phyloP scores from a whole-genome alignment of 2,329 filamentous ascomycete species.

The Magnaporthales sp. region DNA sequence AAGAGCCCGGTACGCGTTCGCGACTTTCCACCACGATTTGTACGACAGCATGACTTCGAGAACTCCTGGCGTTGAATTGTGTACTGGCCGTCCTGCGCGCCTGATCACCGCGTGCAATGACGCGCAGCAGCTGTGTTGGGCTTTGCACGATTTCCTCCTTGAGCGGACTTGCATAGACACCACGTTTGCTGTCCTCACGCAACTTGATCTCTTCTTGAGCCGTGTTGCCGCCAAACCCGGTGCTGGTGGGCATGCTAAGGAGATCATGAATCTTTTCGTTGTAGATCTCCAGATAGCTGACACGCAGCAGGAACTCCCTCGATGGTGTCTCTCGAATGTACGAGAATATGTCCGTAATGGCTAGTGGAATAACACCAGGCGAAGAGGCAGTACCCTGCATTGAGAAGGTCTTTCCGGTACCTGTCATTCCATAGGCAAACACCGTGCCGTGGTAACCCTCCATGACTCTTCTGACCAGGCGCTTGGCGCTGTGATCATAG shows the following conservation, averaged over 20 bases:
- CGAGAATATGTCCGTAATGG: constrained; percentile 98
- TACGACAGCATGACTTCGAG: constrained; percentile 94
- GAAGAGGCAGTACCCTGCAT: constrained; percentile 98
- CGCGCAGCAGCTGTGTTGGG: constrained; percentile 85
- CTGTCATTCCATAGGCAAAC: constrained; percentile 98
- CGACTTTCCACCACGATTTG: constrained; percentile 97
- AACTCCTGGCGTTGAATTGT: constrained; percentile 94
- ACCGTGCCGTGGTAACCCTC: constrained; percentile 98
- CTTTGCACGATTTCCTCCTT: constrained; percentile 99
- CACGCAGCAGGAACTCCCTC: constrained; percentile 85
- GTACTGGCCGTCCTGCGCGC: constrained; percentile 86
- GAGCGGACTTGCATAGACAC: constrained; percentile 89
- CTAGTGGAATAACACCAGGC: constrained; percentile 91
- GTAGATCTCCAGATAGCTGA: constrained; percentile 98
- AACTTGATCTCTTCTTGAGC: constrained; percentile 92
- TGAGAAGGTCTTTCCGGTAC: constrained; percentile 96
- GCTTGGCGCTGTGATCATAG: constrained; percentile 89
- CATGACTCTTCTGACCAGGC: constrained; percentile 92
- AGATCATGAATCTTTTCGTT: constrained; percentile 97
- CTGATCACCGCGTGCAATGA: constrained; percentile 90
- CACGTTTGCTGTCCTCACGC: constrained; percentile 89
- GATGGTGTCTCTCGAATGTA: constrained; percentile 96
- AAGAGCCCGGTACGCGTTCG: constrained; percentile 62
- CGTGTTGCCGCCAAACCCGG: constrained; percentile 40
- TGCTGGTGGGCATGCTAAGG: constrained; percentile 62